A percentile compares a stretch with the other conserved stretches of the same genome.
Conservation (phyloP, 352 stramenopile species). For the Phytophthora melonis region DNA sequence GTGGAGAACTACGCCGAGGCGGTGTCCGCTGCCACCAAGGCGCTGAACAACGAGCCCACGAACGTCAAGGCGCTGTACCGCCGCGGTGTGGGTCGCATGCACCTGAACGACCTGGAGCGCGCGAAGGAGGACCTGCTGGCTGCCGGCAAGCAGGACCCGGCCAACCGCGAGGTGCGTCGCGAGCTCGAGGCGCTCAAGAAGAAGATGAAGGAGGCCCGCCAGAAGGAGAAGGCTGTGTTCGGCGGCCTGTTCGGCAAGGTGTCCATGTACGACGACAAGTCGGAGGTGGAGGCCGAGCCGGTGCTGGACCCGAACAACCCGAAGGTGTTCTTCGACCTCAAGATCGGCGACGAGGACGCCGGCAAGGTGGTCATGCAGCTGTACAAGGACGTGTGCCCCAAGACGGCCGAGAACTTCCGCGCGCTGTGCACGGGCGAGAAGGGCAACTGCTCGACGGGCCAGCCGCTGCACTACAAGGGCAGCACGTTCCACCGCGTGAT, state of each 20-base stretch:
- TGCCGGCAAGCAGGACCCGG: constrained; percentile 81
- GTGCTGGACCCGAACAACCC: constrained; percentile 90
- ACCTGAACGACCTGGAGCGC: constrained; percentile 87
- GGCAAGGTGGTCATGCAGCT: constrained; percentile 97
- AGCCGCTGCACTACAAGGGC: constrained; percentile 98
- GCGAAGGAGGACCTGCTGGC: constrained; percentile 89
- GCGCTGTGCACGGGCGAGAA: constrained; percentile 98
- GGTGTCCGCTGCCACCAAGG: constrained; percentile 81
- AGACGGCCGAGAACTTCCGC: constrained; percentile 99
- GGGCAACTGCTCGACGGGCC: constrained; percentile 81
- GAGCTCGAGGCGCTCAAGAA: constrained; percentile 83
- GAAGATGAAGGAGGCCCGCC: constrained; percentile 91
- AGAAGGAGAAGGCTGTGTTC: constrained; percentile 97
- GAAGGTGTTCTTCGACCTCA: constrained; percentile 99
- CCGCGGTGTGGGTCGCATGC: constrained; percentile 83
- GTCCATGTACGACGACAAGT: constrained; percentile 98
- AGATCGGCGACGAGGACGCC: constrained; percentile 89
- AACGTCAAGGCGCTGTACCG: constrained; percentile 91
- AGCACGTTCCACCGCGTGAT: constrained; percentile 98
- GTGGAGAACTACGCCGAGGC: constrained; percentile 90
- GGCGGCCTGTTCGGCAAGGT: constrained; percentile 97
- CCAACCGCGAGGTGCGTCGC: constrained; percentile 86
- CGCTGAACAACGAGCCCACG: constrained; percentile 81
- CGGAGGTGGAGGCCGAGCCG: constrained; percentile 65
- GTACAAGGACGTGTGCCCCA: constrained; percentile 95